Conservation (phyloP, 208 protist species). For the Porcisia deanei region DNA sequence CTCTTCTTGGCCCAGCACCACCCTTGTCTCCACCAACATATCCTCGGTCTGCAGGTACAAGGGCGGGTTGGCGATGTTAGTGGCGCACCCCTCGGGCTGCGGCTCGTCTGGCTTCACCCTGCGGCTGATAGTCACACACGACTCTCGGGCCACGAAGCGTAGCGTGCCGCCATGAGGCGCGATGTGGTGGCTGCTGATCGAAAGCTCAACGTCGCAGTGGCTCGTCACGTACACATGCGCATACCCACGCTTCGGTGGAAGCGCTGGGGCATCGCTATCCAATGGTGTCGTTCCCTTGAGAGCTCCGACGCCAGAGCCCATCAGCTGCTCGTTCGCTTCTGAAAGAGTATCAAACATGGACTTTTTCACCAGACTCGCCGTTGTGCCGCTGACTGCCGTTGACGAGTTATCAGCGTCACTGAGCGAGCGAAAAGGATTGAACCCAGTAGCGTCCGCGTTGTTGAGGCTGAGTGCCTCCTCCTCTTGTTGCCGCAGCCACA, state of each 20-base stretch:
- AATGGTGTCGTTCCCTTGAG: not conserved
- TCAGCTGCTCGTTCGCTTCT: constrained; percentile 13
- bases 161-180: constrained; percentile 42
- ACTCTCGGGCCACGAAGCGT: constrained; percentile 35
- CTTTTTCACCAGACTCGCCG: constrained; percentile 21
- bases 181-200: constrained; percentile 36
- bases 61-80: constrained; percentile 56
- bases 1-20: constrained; percentile 39
- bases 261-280: not conserved
- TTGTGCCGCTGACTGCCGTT: constrained; percentile 1
- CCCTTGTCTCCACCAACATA: constrained; percentile 58
- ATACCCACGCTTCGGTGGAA: constrained; percentile 30
- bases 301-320: not conserved
- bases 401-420: constrained; percentile 11
- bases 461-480: constrained; percentile 15
- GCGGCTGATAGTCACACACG: constrained; percentile 33
- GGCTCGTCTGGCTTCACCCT: constrained; percentile 16
- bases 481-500: constrained; percentile 15
- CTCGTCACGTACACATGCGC: constrained; percentile 56
- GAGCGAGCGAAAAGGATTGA: constrained; percentile 18
- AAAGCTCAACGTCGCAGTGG: constrained; percentile 45
- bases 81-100: constrained; percentile 34
- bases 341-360: constrained; percentile 38
- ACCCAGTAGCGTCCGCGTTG: not conserved
- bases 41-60: constrained; percentile 58